Conservation (phyloP, 2,329 filamentous ascomycete genomes). For the Alternaria atra region DNA sequence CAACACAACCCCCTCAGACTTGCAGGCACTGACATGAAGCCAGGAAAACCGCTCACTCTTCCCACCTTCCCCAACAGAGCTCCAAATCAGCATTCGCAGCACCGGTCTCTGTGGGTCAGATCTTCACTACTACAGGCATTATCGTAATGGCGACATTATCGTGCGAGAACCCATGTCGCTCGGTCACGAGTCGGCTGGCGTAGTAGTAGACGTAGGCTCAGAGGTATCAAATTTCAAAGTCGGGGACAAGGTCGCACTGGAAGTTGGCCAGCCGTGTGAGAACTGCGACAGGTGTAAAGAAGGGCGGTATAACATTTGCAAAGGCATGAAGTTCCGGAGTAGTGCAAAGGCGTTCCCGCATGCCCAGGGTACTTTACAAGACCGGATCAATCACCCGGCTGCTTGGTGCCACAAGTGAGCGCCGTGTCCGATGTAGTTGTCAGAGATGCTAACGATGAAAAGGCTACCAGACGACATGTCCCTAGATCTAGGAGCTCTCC, state of each 20-base stretch:
- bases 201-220: slow-evolving; percentile 75
- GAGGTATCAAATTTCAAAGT: slow-evolving; percentile 69
- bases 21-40: not conserved
- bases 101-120: slow-evolving; percentile 77
- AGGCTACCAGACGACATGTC: slow-evolving; percentile 62
- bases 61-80: slow-evolving; percentile 61
- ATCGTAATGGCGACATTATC: slow-evolving; percentile 85
- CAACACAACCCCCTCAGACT: not conserved
- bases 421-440: not conserved
- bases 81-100: slow-evolving; percentile 70
- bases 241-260: slow-evolving; percentile 89
- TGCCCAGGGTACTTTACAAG: slow-evolving; percentile 70
- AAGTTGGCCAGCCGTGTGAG: slow-evolving; percentile 88
- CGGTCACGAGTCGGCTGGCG: slow-evolving; percentile 80
- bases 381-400: slow-evolving; percentile 68
- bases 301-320: slow-evolving; percentile 70
- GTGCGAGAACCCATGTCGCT: slow-evolving; percentile 84
- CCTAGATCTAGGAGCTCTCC: slow-evolving; percentile 65
- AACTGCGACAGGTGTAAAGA: slow-evolving; percentile 63
- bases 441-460: slow-evolving; percentile 8
- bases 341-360: slow-evolving; percentile 69
- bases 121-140: slow-evolving; percentile 86
- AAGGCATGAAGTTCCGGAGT: slow-evolving; percentile 65
- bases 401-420: slow-evolving; percentile 64
- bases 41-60: slow-evolving; percentile 64